Conservation (phyloP, 1,284 basidiomycete species). For the Cryptococcus hybrid region DNA sequence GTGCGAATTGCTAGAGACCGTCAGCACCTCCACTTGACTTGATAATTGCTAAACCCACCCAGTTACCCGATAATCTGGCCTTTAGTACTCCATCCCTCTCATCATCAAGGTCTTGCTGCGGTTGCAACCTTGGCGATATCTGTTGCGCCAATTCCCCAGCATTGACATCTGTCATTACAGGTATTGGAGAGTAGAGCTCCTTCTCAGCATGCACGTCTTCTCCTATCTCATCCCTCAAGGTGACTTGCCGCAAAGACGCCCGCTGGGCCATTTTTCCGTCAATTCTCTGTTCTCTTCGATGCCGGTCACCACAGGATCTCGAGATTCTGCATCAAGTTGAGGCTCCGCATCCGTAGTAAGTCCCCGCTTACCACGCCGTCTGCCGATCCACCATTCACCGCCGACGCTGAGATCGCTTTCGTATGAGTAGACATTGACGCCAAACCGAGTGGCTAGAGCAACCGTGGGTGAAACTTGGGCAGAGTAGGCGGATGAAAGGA, state of each 20-base stretch:
- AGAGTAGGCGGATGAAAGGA: constrained; percentile 86
- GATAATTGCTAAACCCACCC: constrained; percentile 56
- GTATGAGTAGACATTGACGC: constrained; percentile 96
- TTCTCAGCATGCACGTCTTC: constrained; percentile 10
- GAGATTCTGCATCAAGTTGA: not conserved
- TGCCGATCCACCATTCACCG: constrained; percentile 88
- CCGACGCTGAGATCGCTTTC: constrained; percentile 94
- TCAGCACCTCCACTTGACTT: not conserved
- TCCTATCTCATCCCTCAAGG: constrained; percentile 8
- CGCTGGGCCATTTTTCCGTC: constrained; percentile 6
- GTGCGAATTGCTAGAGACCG: constrained; percentile 66
- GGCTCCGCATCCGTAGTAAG: not conserved
- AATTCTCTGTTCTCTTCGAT: constrained; percentile 3
- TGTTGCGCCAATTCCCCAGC: not conserved
- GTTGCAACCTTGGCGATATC: not conserved
- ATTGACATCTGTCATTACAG: constrained; percentile 4
- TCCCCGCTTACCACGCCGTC: constrained; percentile 31
- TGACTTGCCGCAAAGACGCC: constrained; percentile 8
- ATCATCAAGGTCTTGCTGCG: constrained; percentile 4
- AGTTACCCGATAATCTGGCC: constrained; percentile 80
- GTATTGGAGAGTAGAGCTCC: constrained; percentile 16
- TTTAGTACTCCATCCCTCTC: constrained; percentile 73
- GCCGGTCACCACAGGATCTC: not conserved
- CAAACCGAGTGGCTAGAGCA: constrained; percentile 85
- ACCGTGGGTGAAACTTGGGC: constrained; percentile 83